Evolutionary conservation across 208 protist genomes (phyloP), one percentile per base, ranked within the genome.

Genomic region (Acanthamoeba sp.): DNA sequence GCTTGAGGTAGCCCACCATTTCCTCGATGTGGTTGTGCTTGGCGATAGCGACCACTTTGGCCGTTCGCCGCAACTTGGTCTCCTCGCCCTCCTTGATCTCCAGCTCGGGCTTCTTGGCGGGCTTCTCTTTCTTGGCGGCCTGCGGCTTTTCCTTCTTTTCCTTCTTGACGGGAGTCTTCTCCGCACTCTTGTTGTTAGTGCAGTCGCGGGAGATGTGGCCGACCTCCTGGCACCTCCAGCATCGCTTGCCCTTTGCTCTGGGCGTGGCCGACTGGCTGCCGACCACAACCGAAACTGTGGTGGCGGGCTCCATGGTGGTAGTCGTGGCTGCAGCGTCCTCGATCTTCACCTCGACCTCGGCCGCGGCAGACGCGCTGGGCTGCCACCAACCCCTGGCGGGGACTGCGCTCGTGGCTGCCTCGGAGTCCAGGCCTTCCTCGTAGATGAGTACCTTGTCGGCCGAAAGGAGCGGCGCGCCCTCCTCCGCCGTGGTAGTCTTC

Each of bases 1-100:
- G 71, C 90, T 94, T 94, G 29, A 94, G 90, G 90, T 94, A 94
- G 36, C 90, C 90, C 66, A 94, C 90, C 90, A 94, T 94, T 27
- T 85, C 87, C 55, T 91, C 91, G 18, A 42, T 20, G 71, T 96
- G 95, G 52, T 92, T 95, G 36, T 16, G 9, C 42, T 95, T 91
- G 29, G 85, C 22, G 62, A 96, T 88, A 55, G 88, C 91, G 27
- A 96, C 94, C 10, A 95, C 82, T 52, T 93, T 95, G 59, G 69
- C 91, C 0, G 94, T 64, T 20, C 93, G 45, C 34, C 85, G 82
- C 62, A 73, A 38, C 48, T 92, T 94, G 4, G 32, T n/a, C 16
- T 94, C 57, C 32, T 36, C 78, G 27, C 80, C 76, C 32, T 93
- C 82, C 62, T 69, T 14, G 22, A 42, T 29, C 91, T 69, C 55